Conservation (phyloP, 1,139 yeast genomes). For the Yarrowia galli region DNA sequence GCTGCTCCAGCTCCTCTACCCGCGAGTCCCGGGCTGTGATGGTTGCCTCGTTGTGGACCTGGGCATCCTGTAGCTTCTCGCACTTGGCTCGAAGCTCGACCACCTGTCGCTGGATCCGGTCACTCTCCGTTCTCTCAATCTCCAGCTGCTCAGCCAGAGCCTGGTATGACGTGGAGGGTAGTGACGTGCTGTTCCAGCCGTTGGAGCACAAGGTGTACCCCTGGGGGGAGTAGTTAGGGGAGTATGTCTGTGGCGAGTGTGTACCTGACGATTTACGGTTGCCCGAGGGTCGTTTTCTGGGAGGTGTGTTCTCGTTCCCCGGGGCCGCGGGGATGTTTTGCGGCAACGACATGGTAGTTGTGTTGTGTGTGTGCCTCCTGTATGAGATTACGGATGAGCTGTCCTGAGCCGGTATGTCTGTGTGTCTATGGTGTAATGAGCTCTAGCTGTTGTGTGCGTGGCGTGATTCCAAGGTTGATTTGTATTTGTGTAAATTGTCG, state of each 20-base stretch:
- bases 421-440: too few species aligned
- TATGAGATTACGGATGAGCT: constrained; percentile 1
- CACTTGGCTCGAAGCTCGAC: constrained; percentile 22
- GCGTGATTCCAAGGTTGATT: background rate
- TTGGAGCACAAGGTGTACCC: constrained; percentile 33
- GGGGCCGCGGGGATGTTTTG: constrained; percentile 29
- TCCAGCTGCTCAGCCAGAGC: constrained; percentile 34
- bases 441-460: background rate
- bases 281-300: constrained; percentile 19
- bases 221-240: constrained; percentile 34
- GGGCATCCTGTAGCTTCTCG: constrained; percentile 35
- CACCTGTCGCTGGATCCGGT: constrained; percentile 28
- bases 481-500: background rate
- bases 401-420: constrained; percentile 1
- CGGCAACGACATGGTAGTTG: constrained; percentile 21
- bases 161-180: constrained; percentile 33
- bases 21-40: constrained; percentile 16
- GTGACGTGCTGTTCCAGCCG: constrained; percentile 27
- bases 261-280: constrained; percentile 19
- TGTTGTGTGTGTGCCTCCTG: background rate
- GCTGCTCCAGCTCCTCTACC: constrained; percentile 32
- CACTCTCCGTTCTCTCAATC: constrained; percentile 33
- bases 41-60: constrained; percentile 29
- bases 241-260: constrained; percentile 28
- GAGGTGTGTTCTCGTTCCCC: constrained; percentile 34